Base-by-base conservation (phyloP, 108 stramenopile genomes). In the Stephanodiscus minutulus region DNA sequence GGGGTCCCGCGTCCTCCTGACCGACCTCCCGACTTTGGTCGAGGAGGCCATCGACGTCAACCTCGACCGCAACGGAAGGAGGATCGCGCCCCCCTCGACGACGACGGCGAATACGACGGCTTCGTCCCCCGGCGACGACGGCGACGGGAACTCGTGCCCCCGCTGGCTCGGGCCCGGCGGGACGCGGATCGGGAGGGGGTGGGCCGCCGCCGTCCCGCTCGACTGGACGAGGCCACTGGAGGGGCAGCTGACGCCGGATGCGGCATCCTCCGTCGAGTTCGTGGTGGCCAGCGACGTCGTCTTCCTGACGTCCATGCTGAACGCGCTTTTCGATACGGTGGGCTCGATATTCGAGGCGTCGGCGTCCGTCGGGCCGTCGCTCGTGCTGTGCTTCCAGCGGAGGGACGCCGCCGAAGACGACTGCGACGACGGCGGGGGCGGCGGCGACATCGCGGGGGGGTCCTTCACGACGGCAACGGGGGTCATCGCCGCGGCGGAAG, bases 231-330 rank as follows among this genome's bases (percentile, higher is more conserved):
- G 59, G n/a, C 83, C 85, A 15, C 18, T 88, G 4, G 10, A 66
- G 1, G 63, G 81, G 18, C 87, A 90, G 54, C 61, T 88, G 17
- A 57, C 70, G 3, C 61, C 73, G 7, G 43, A 67, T 2, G 62
- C 73, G 43, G 11, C 28, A 2, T 18, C 72, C 49, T 47, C 48
- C 24, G 36, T 90, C 11, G 88, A 90, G 53, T 57, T 79, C 44
- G 82, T 90, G 28, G 61, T 90, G 20, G 89, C 89, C 12, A 81
- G 85, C 52, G 89, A 90, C 70, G 83, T 83, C 49, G 85, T 90
- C 3, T 90, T 83, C 72, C 50, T 90, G 17, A 66, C 77, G 0
- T 73, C 72, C 41, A 90, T 90, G 89, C 24, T 90, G 57, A 62
- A 90, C 53, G 46, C 87, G 9, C 58, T 90, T 20, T 58, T 90